Conservation (phyloP, 2,329 filamentous ascomycete species). For the Periconia sp. region DNA sequence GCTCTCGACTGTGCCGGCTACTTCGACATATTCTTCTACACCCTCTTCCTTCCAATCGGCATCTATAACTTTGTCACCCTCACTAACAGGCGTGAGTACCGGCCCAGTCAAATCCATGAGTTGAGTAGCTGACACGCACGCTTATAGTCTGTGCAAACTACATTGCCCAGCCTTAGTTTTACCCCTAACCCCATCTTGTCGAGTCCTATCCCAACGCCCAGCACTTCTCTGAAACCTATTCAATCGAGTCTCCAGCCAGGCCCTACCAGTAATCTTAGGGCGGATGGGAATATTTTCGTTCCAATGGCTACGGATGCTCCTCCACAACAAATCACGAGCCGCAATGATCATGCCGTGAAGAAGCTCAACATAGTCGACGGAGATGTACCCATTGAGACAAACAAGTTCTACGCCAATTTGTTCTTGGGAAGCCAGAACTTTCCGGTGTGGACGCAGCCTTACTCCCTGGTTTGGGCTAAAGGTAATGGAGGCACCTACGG, state of each 20-base stretch:
- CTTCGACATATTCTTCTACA: conserved; percentile 34
- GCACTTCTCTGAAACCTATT: conserved; percentile 27
- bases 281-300: conserved; percentile 42
- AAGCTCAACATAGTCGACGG: conserved; percentile 42
- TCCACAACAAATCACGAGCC: conserved; percentile 38
- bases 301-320: conserved; percentile 45
- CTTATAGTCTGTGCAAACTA: conserved; percentile 31
- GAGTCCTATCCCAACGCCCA: conserved; percentile 18
- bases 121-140: conserved; percentile 7
- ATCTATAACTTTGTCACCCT: conserved; percentile 23
- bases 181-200: conserved; percentile 28
- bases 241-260: conserved; percentile 32
- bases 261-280: conserved; percentile 17
- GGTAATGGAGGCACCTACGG: conserved; percentile 70
- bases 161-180: conserved; percentile 32
- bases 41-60: conserved; percentile 29
- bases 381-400: conserved; percentile 63
- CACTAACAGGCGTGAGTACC: conserved; percentile 31
- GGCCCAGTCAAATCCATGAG: not conserved
- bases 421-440: conserved; percentile 72
- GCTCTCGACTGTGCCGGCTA: conserved; percentile 21
- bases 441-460: conserved; percentile 72
- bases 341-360: conserved; percentile 46
- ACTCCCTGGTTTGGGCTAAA: conserved; percentile 49
- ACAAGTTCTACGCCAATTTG: conserved; percentile 74